Conservation (phyloP, 1,284 basidiomycete species). For the Irpex rosettiformis region DNA sequence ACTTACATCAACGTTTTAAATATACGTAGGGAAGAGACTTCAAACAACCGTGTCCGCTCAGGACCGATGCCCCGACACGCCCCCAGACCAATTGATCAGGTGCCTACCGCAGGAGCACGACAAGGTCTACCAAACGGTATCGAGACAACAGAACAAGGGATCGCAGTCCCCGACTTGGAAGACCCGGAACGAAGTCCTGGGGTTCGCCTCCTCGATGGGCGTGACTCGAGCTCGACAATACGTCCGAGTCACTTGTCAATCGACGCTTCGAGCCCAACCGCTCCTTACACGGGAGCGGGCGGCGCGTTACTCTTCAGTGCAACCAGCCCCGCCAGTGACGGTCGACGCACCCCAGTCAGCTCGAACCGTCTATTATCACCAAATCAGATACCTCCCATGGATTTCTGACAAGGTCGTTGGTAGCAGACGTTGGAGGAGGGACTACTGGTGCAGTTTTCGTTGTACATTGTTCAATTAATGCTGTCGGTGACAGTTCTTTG, state of each 20-base stretch:
- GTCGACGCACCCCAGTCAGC: slow-evolving; percentile 1
- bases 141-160: slow-evolving; percentile 53
- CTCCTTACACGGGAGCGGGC: background rate
- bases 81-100: slow-evolving; percentile 59
- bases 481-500: background rate
- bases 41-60: slow-evolving; percentile 73
- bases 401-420: background rate
- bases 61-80: slow-evolving; percentile 46
- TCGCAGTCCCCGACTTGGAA: slow-evolving; percentile 44
- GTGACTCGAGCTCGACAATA: slow-evolving; percentile 6
- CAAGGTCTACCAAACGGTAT: slow-evolving; percentile 60
- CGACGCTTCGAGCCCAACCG: background rate
- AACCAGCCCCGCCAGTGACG: background rate
- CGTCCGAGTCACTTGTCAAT: background rate
- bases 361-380: background rate
- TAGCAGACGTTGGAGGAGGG: background rate
- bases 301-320: slow-evolving; percentile 1
- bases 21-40: slow-evolving; percentile 55
- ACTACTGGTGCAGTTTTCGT: background rate
- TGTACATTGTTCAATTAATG: background rate
- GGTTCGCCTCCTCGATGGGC: slow-evolving; percentile 15
- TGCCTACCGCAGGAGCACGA: slow-evolving; percentile 65
- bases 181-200: slow-evolving; percentile 36
- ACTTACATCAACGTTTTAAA: background rate
- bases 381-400: background rate